A percentile compares a stretch with the other conserved stretches of the same genome.
Conservation (phyloP, 495 filamentous ascomycete species). For the Aspergillus kassunensis region DNA sequence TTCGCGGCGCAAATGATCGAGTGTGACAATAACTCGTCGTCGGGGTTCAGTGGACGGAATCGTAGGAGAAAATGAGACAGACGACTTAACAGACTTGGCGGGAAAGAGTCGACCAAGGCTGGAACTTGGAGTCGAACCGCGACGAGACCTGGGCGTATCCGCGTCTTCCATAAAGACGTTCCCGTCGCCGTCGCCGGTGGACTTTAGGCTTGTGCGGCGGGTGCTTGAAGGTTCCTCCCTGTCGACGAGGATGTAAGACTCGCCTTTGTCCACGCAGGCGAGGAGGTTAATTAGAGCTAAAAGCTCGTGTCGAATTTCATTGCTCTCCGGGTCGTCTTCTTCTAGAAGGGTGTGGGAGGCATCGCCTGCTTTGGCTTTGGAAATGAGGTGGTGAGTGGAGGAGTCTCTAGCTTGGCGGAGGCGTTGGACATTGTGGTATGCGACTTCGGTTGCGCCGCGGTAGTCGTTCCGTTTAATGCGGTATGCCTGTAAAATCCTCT, state of each 20-base stretch:
- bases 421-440: slow-evolving; percentile 61
- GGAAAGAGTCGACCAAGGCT: neutral
- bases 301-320: slow-evolving; percentile 59
- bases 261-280: slow-evolving; percentile 72
- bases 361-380: slow-evolving; percentile 42
- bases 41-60: slow-evolving; percentile 17
- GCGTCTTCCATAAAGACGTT: slow-evolving; percentile 43
- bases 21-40: slow-evolving; percentile 60
- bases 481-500: slow-evolving; percentile 84
- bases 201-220: slow-evolving; percentile 24
- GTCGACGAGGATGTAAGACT: slow-evolving; percentile 67
- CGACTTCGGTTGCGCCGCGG: slow-evolving; percentile 78
- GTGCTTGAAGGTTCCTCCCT: slow-evolving; percentile 23
- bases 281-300: slow-evolving; percentile 84
- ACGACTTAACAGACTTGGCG: neutral
- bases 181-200: slow-evolving; percentile 33
- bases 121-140: slow-evolving; percentile 13
- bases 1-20: slow-evolving; percentile 77
- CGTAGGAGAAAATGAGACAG: slow-evolving; percentile 12
- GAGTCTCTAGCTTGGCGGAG: slow-evolving; percentile 48
- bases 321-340: slow-evolving; percentile 51
- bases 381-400: slow-evolving; percentile 41
- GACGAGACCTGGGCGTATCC: slow-evolving; percentile 10
- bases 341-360: slow-evolving; percentile 45
- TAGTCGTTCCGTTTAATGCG: slow-evolving; percentile 79